Evolutionary conservation across 805 yeast genomes (phyloP).

Genomic region (Candida fluviatilis): DNA sequence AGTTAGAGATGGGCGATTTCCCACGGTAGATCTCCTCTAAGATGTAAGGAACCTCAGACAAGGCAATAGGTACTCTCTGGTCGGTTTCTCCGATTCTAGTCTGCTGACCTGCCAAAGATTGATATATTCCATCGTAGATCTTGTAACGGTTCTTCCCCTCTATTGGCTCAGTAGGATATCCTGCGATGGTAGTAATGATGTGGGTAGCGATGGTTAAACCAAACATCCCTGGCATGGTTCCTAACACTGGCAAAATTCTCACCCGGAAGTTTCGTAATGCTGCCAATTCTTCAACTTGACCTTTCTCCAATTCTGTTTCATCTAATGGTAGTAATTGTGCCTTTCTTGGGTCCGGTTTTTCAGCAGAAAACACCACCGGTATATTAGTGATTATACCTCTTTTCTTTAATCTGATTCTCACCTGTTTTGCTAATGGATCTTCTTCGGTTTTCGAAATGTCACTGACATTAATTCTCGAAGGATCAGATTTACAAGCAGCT

Average conservation of each 20-base stretch:
- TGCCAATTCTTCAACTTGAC: constrained; percentile 80
- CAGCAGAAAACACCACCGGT: constrained; percentile 88
- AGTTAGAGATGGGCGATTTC: constrained; percentile 82
- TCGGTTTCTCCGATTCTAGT: constrained; percentile 68
- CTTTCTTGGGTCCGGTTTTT: constrained; percentile 94
- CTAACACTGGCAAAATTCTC: constrained; percentile 90
- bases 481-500: constrained; percentile 95
- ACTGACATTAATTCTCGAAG: constrained; percentile 83
- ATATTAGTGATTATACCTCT: constrained; percentile 73
- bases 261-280: constrained; percentile 89
- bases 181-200: constrained; percentile 72
- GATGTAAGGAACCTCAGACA: constrained; percentile 73
- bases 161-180: constrained; percentile 86
- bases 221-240: constrained; percentile 96
- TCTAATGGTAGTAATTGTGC: constrained; percentile 84
- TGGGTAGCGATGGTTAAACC: constrained; percentile 88
- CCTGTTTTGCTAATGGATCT: constrained; percentile 86
- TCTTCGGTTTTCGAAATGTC: constrained; percentile 90
- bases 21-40: constrained; percentile 93
- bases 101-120: constrained; percentile 83
- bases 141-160: constrained; percentile 88
- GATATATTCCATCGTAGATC: constrained; percentile 77
- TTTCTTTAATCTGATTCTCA: constrained; percentile 77
- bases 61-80: constrained; percentile 70
- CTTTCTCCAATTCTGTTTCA: constrained; percentile 74